Conservation (phyloP, 2,329 filamentous ascomycete species). For the Fusarium abutilonis region DNA sequence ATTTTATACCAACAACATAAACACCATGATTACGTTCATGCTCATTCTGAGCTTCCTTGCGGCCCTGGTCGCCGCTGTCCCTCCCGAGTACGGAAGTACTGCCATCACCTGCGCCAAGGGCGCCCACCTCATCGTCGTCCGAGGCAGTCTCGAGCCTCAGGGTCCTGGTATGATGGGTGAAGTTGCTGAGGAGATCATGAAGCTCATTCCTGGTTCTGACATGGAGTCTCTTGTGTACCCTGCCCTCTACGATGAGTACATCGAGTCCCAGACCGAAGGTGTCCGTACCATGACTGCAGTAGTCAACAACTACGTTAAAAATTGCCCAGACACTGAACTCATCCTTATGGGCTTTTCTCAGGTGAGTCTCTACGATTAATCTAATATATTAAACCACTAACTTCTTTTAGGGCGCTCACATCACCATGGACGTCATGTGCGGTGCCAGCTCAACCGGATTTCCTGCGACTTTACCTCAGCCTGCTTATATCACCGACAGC, state of each 20-base stretch:
- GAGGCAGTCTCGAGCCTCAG: conserved; percentile 33
- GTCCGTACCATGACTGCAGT: conserved; percentile 19
- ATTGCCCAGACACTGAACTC: conserved; percentile 31
- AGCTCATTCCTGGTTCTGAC: conserved; percentile 27
- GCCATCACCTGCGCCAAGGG: conserved; percentile 23
- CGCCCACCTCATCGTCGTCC: conserved; percentile 36
- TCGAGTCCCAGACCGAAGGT: conserved; percentile 33
- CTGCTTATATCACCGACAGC: not conserved
- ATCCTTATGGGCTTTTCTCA: conserved; percentile 38
- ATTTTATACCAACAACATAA: not conserved
- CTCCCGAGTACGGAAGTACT: not conserved
- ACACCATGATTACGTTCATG: conserved; percentile 20
- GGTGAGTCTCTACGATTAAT: not conserved
- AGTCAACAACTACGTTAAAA: conserved; percentile 18
- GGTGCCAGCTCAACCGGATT: conserved; percentile 27
- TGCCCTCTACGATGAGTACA: conserved; percentile 30
- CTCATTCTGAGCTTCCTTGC: conserved; percentile 3
- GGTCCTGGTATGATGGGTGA: conserved; percentile 34
- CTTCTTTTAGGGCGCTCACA: conserved; percentile 19
- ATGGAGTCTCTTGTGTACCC: conserved; percentile 38
- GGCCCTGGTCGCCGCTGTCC: conserved; percentile 3
- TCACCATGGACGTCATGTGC: conserved; percentile 22
- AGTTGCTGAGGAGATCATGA: conserved; percentile 15
- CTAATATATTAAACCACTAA: not conserved
- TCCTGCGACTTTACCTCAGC: not conserved